phyloP scores from a whole-genome alignment of 2,329 filamentous ascomycete species.

The Aspergillus sp. region DNA sequence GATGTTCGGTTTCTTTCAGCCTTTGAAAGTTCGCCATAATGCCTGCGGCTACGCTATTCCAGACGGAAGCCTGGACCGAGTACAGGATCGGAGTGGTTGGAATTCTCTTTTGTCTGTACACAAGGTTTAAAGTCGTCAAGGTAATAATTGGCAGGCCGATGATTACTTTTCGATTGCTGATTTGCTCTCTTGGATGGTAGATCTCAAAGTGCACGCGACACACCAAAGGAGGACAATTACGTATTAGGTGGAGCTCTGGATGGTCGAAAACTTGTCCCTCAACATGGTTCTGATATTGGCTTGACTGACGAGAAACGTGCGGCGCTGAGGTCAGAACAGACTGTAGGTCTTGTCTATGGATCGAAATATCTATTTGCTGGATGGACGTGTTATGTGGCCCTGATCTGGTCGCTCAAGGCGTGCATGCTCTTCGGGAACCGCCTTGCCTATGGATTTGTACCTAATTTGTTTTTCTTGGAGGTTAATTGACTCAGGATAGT shows the following conservation, averaged over 20 bases:
- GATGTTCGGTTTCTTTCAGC: background rate
- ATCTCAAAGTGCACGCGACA: background rate
- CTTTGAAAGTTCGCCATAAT: conserved; percentile 2
- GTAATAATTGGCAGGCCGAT: conserved; percentile 49
- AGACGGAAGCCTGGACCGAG: conserved; percentile 51
- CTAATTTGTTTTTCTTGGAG: no score
- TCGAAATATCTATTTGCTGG: conserved; percentile 41
- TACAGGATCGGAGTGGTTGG: conserved; percentile 47
- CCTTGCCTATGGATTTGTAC: conserved; percentile 42
- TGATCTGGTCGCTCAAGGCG: conserved; percentile 51
- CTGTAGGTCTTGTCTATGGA: conserved; percentile 36
- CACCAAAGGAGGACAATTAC: background rate
- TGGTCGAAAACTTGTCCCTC: conserved; percentile 31
- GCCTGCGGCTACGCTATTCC: conserved; percentile 42
- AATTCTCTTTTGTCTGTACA: conserved; percentile 46
- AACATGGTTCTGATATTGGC: conserved; percentile 45
- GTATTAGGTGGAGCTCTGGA: conserved; percentile 23
- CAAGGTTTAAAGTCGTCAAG: conserved; percentile 46
- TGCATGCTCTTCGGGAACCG: conserved; percentile 52
- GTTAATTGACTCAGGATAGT: no score
- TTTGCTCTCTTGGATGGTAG: conserved; percentile 46
- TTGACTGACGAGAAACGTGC: conserved; percentile 38
- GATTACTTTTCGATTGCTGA: conserved; percentile 47
- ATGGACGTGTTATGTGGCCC: conserved; percentile 49
- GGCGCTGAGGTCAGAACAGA: conserved; percentile 35